These are phyloP conservation scores for Alternaria atra DNA, from an alignment of 2,329 filamentous ascomycete species.

Conservation along the genomic window DNA sequence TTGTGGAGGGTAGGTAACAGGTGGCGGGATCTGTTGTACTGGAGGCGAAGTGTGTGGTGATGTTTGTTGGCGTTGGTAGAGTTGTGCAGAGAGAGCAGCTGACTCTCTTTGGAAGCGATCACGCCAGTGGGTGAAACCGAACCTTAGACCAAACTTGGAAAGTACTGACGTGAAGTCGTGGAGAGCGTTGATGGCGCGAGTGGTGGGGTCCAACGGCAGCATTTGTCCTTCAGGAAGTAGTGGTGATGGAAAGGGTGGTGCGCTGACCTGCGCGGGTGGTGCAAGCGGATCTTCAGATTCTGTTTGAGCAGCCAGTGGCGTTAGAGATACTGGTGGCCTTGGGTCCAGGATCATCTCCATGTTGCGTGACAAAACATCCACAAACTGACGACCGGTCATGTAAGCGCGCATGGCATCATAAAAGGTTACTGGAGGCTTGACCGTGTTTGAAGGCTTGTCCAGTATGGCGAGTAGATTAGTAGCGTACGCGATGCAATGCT, in stretches of 20 bases:
- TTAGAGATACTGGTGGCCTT: constrained; percentile 52
- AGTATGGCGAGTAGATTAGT: constrained; percentile 75
- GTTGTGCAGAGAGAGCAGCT: constrained; percentile 50
- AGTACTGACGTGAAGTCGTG: constrained; percentile 58
- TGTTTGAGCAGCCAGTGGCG: constrained; percentile 35
- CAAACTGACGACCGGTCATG: constrained; percentile 69
- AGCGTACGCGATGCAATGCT: constrained; percentile 84
- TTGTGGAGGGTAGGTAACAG: constrained; percentile 33
- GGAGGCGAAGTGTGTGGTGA: constrained; percentile 39
- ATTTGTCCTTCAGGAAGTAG: constrained; percentile 34
- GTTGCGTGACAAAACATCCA: constrained; percentile 65
- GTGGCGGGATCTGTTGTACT: constrained; percentile 20
- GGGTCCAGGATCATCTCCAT: constrained; percentile 57
- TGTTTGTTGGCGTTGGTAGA: constrained; percentile 49
- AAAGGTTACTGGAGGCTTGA: constrained; percentile 78
- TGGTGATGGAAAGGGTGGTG: constrained; percentile 48
- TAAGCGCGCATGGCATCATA: constrained; percentile 87
- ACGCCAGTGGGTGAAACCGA: constrained; percentile 61
- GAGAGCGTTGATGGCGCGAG: constrained; percentile 57
- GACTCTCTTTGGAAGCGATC: constrained; percentile 60
- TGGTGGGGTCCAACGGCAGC: constrained; percentile 44
- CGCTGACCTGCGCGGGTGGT: constrained; percentile 34
- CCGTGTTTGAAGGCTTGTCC: constrained; percentile 60
- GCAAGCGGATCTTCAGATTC: constrained; percentile 50
- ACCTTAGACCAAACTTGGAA: constrained; percentile 57